A percentile compares a stretch with the other conserved stretches of the same genome.
phyloP scores from a whole-genome alignment of 2,329 filamentous ascomycete genomes.

The Monosporascus sp. region DNA sequence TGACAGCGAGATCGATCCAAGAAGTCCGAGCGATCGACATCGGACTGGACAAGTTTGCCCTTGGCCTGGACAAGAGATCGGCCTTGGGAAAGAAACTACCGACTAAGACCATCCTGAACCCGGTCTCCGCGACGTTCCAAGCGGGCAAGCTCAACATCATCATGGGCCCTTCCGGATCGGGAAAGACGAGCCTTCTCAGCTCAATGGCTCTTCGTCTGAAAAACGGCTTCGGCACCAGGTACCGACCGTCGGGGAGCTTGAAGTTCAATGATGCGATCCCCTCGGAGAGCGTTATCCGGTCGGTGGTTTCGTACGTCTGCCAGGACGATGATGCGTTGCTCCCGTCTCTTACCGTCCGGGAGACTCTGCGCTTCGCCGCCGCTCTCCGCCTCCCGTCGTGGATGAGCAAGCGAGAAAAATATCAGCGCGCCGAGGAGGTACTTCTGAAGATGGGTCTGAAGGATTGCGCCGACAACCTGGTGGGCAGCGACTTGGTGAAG shows the following conservation, averaged over 20 bases:
- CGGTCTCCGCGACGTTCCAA: constrained; percentile 61
- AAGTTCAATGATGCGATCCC: constrained; percentile 66
- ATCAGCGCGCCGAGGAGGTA: constrained; percentile 63
- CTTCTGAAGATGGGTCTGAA: constrained; percentile 71
- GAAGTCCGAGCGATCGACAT: constrained; percentile 59
- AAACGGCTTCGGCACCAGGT: constrained; percentile 56
- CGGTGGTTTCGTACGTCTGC: constrained; percentile 70
- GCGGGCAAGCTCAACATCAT: constrained; percentile 69
- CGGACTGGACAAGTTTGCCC: constrained; percentile 56
- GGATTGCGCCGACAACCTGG: constrained; percentile 69
- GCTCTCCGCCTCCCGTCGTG: constrained; percentile 64
- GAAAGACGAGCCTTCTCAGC: constrained; percentile 71
- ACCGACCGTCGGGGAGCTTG: constrained; percentile 57
- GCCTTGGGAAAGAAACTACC: constrained; percentile 46
- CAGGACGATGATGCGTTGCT: constrained; percentile 74
- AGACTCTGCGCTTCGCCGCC: constrained; percentile 67
- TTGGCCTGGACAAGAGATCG: constrained; percentile 59
- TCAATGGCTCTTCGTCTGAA: constrained; percentile 65
- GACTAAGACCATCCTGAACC: constrained; percentile 58
- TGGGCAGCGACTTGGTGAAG: constrained; percentile 68
- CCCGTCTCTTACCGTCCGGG: constrained; percentile 68
- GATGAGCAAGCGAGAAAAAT: constrained; percentile 65
- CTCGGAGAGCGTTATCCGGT: constrained; percentile 63
- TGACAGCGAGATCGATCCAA: constrained; percentile 47
- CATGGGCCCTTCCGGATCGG: constrained; percentile 74